Evolutionary conservation across 305 asterid species (phyloP), one percentile per base, ranked within the genome.

Genomic region (Fraxinus ornus): DNA sequence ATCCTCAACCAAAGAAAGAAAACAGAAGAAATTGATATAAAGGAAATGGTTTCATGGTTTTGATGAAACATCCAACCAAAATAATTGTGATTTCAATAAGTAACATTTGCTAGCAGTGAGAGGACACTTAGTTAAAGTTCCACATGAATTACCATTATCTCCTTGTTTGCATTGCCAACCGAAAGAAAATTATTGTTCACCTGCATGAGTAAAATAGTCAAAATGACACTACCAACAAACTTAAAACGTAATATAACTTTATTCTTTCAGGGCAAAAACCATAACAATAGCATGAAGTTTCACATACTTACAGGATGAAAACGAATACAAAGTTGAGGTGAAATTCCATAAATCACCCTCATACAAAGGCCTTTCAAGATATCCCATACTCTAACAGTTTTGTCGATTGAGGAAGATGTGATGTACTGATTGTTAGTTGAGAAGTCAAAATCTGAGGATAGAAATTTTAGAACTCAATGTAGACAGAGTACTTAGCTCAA

Each of bases 301-400:
- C 76, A 19, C 68, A 82, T 71, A 89, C 98, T 92, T 86, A 94
- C 99, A 77, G 99, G 99, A 87, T 95, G 94, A 89, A 95, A 94
- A 75, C 97, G 98, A 80, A 95, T 92, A 80, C 99, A 95, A 81
- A 89, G 94, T 84, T 94, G 98, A 75, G 97, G 86, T 68, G 95
- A 87, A 78, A 93, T 89, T 81, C 98, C 98, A 87, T 95, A 95
- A 77, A 95, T 92, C 88, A 95, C 99, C 83, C 98, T 92, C 87
- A 95, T 88, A 93, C 99, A 95, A 88, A 92, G 78, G 81, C 98
- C 98, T 89, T 89, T 91, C 13, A 94, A 88, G 84, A 94, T 89
- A 85, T 95, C 99, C 99, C 99, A 95, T 52, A 95, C 94, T 86
- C 99, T 47, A 95, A 95, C 93, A 60, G 98, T 94, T 93, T 95